A percentile compares a stretch with the other conserved stretches of the same genome.
phyloP scores from a whole-genome alignment of 2,329 filamentous ascomycete genomes.

The Westerdykella aurantiaca region DNA sequence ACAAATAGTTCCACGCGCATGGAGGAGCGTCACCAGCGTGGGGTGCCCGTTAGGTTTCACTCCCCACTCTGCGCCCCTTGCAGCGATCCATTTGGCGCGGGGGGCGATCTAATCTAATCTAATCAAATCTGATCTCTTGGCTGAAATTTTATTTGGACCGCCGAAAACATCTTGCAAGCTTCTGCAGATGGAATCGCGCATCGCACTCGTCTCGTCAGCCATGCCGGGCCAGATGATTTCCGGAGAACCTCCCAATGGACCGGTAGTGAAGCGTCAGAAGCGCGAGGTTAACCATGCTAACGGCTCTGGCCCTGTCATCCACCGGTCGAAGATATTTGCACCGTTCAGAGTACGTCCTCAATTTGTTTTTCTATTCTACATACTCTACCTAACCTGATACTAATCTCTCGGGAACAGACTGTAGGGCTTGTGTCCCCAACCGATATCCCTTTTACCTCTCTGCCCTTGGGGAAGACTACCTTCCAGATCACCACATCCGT shows the following conservation, averaged over 20 bases:
- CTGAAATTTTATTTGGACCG: conserved; percentile 3
- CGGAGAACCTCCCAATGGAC: conserved; percentile 37
- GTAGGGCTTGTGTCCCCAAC: conserved; percentile 91
- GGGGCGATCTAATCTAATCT: conserved; percentile 16
- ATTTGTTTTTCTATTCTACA: neutral
- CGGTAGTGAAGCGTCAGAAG: conserved; percentile 61
- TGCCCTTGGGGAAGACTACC: conserved; percentile 85
- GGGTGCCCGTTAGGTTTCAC: too few relatives aligned
- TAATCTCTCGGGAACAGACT: conserved; percentile 53
- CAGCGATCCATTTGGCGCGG: conserved; percentile 8
- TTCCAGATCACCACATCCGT: conserved; percentile 97
- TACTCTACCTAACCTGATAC: neutral
- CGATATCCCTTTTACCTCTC: conserved; percentile 78
- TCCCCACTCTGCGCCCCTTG: too few relatives aligned
- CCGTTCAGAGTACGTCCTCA: conserved; percentile 69
- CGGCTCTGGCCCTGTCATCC: conserved; percentile 36
- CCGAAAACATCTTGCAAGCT: neutral
- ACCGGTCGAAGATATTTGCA: conserved; percentile 76
- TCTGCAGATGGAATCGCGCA: neutral
- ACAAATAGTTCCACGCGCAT: too few relatives aligned
- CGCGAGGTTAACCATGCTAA: conserved; percentile 32
- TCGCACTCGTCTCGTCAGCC: neutral
- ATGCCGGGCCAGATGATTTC: conserved; percentile 51
- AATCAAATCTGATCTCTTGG: conserved; percentile 15
- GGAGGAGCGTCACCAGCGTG: too few relatives aligned